Percentiles rank a stretch among this genome's conserved stretches.
phyloP scores from a whole-genome alignment of 768 basidiomycete genomes.

The Lentinula sp. region DNA sequence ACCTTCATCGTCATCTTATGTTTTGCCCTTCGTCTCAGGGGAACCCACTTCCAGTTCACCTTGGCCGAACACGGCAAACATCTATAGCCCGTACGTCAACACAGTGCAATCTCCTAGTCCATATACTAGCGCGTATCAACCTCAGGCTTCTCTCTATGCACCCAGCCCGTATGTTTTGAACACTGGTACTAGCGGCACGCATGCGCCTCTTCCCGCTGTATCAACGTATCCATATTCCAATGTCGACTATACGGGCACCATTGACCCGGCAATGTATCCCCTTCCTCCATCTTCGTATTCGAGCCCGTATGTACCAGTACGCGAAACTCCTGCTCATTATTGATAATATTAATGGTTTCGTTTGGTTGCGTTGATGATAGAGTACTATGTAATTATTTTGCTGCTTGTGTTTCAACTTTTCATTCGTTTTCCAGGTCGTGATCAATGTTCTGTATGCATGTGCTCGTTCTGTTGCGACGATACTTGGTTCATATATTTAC shows the following conservation, averaged over 20 bases:
- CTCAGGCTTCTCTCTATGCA: not conserved
- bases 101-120: not conserved
- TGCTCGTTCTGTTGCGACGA: no score
- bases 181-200: not conserved
- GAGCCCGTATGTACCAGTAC: not conserved
- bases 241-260: not conserved
- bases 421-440: no score
- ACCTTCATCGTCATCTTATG: not conserved
- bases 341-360: not conserved
- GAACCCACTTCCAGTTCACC: not conserved
- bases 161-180: not conserved
- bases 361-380: not conserved
- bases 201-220: not conserved
- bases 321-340: constrained; percentile 4
- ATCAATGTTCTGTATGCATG: no score
- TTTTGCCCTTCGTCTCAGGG: not conserved
- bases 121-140: not conserved
- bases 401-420: no score
- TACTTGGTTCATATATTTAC: no score
- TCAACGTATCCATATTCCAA: not conserved
- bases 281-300: constrained; percentile 1
- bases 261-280: not conserved
- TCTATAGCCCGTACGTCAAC: constrained; percentile 1
- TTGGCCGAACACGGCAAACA: not conserved
- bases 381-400: not conserved